These are phyloP conservation scores for Entelexis paramagnoliae DNA, from an alignment of 1,139 yeast genomes.

Conservation along the genomic window DNA sequence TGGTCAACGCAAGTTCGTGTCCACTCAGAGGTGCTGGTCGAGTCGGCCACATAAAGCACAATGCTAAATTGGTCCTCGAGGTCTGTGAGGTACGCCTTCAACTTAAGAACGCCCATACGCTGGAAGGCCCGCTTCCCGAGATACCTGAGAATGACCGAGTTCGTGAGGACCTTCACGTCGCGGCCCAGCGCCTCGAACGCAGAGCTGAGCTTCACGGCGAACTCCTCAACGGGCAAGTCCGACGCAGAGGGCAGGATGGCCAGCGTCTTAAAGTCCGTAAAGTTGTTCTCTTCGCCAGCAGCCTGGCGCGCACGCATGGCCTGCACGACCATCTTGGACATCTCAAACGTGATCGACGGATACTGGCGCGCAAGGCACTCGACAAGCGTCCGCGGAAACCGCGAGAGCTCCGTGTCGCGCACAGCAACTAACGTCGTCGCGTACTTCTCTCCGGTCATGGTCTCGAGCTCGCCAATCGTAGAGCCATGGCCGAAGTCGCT, in stretches of 20 bases:
- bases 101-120: slow-evolving; percentile 70
- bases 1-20: slow-evolving; percentile 86
- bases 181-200: slow-evolving; percentile 67
- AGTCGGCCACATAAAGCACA: slow-evolving; percentile 79
- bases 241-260: slow-evolving; percentile 69
- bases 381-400: slow-evolving; percentile 82
- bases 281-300: slow-evolving; percentile 12
- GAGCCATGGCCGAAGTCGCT: slow-evolving; percentile 87
- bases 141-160: slow-evolving; percentile 67
- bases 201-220: slow-evolving; percentile 60
- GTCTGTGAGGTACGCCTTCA: slow-evolving; percentile 82
- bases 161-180: slow-evolving; percentile 67
- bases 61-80: slow-evolving; percentile 83
- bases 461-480: slow-evolving; percentile 91
- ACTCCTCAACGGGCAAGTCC: slow-evolving; percentile 76
- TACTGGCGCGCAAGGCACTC: slow-evolving; percentile 74
- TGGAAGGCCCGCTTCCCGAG: slow-evolving; percentile 91
- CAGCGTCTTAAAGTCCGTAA: slow-evolving; percentile 53
- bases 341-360: slow-evolving; percentile 85
- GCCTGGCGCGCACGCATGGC: slow-evolving; percentile 37
- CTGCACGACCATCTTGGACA: slow-evolving; percentile 76
- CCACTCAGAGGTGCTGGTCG: slow-evolving; percentile 71
- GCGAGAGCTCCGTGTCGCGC: slow-evolving; percentile 85
- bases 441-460: slow-evolving; percentile 71
- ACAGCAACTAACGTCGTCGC: slow-evolving; percentile 71